Evolutionary conservation across 2,329 filamentous ascomycete genomes (phyloP).

Genomic region (Sphaerulina vaccinii): DNA sequence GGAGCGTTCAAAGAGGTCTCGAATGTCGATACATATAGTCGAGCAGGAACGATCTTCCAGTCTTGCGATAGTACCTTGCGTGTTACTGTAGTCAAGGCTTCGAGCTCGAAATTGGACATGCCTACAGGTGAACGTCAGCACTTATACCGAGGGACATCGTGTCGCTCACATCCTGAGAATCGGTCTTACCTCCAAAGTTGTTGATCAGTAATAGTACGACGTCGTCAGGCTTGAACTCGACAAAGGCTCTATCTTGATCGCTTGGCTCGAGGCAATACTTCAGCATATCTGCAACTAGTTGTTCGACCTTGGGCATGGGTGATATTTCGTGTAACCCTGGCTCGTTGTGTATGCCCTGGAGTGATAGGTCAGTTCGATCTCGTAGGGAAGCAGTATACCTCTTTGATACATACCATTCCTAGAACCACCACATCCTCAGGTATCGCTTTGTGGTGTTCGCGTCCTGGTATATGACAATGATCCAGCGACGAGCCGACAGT

Average conservation of each 20-base stretch:
- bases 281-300: conserved; percentile 50
- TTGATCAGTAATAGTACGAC: conserved; percentile 50
- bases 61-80: conserved; percentile 44
- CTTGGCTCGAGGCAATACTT: conserved; percentile 49
- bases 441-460: conserved; percentile 50
- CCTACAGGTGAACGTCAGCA: neutral
- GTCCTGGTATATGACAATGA: conserved; percentile 54
- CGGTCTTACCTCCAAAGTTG: conserved; percentile 47
- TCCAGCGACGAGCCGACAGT: conserved; percentile 54
- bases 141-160: neutral
- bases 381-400: neutral
- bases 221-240: conserved; percentile 47
- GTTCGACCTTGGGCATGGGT: conserved; percentile 50
- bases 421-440: conserved; percentile 40
- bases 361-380: neutral
- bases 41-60: conserved; percentile 50
- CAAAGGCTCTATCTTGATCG: conserved; percentile 51
- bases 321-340: conserved; percentile 48
- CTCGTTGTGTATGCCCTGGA: conserved; percentile 51
- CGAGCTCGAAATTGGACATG: conserved; percentile 49
- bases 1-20: conserved; percentile 57
- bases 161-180: neutral
- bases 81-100: conserved; percentile 47
- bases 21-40: conserved; percentile 51
- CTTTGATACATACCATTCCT: conserved; percentile 36